A percentile compares a stretch with the other conserved stretches of the same genome.
phyloP scores from a whole-genome alignment of 345 rosid species.

The Cardiospermum halicacabum region DNA sequence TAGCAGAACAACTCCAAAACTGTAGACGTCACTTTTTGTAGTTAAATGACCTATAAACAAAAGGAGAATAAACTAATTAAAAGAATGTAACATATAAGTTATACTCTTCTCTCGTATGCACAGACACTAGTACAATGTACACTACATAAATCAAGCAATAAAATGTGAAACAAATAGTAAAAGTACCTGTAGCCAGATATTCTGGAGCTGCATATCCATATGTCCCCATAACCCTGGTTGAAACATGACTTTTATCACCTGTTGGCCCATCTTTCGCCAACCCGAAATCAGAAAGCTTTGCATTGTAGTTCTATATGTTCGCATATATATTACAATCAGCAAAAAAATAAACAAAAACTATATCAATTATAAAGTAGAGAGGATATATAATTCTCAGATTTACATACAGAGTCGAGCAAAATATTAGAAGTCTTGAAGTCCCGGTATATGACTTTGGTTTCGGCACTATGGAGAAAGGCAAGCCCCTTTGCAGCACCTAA shows the following conservation, averaged over 20 bases:
- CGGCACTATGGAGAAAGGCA: constrained; percentile 65
- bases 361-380: background rate
- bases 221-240: constrained; percentile 73
- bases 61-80: constrained; percentile 1
- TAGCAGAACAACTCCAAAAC: constrained; percentile 90
- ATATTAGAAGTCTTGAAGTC: constrained; percentile 72
- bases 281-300: constrained; percentile 79
- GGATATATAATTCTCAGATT: background rate
- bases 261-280: constrained; percentile 84
- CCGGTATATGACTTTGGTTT: constrained; percentile 60
- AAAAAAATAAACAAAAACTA: background rate
- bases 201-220: constrained; percentile 82
- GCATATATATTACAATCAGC: constrained; percentile 4
- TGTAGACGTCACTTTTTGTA: constrained; percentile 80
- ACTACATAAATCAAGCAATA: background rate
- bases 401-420: constrained; percentile 59
- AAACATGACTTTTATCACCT: constrained; percentile 68
- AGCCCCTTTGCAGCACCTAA: constrained; percentile 77
- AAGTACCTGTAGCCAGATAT: constrained; percentile 65
- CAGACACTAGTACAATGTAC: too few species aligned
- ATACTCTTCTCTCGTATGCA: background rate
- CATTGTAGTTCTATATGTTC: constrained; percentile 53
- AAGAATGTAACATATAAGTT: background rate
- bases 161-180: background rate
- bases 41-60: constrained; percentile 68